Percentiles rank a stretch among this genome's conserved stretches.
These are phyloP conservation scores for Cephaloascus fragrans DNA, from an alignment of 805 yeast genomes.

Conservation along the genomic window DNA sequence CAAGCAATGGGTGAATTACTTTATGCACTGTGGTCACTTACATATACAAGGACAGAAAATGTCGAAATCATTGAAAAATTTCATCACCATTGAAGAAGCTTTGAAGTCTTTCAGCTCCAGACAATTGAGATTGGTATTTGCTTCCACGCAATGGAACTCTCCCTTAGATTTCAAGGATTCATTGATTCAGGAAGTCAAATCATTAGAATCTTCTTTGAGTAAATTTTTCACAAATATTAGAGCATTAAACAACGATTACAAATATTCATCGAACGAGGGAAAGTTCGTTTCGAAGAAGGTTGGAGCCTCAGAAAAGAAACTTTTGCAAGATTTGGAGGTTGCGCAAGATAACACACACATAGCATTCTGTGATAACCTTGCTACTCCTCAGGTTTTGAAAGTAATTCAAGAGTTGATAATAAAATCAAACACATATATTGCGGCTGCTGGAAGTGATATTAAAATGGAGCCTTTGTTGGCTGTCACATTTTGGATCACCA, in stretches of 20 bases:
- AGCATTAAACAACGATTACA: slow-evolving; percentile 65
- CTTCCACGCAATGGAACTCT: slow-evolving; percentile 85
- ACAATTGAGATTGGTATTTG: slow-evolving; percentile 86
- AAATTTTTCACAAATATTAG: slow-evolving; percentile 85
- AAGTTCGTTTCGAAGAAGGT: slow-evolving; percentile 54
- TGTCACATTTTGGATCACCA: slow-evolving; percentile 60
- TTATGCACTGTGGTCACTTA: slow-evolving; percentile 93
- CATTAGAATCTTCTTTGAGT: slow-evolving; percentile 62
- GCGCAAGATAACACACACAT: slow-evolving; percentile 56
- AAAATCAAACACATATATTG: slow-evolving; percentile 62
- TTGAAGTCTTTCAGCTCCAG: slow-evolving; percentile 59
- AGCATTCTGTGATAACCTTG: slow-evolving; percentile 82
- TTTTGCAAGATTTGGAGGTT: slow-evolving; percentile 37
- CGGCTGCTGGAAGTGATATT: slow-evolving; percentile 35
- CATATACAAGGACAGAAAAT: slow-evolving; percentile 98
- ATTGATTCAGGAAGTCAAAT: slow-evolving; percentile 64
- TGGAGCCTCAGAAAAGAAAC: slow-evolving; percentile 40
- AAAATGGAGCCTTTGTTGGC: slow-evolving; percentile 59
- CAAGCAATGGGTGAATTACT: slow-evolving; percentile 94
- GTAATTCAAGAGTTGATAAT: slow-evolving; percentile 59
- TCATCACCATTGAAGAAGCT: slow-evolving; percentile 91
- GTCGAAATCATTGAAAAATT: slow-evolving; percentile 92
- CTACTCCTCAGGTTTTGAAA: slow-evolving; percentile 70
- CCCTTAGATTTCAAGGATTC: slow-evolving; percentile 87
- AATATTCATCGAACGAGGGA: slow-evolving; percentile 37